A percentile compares a stretch with the other conserved stretches of the same genome.
Conservation (phyloP, 1,139 yeast species). For the Hansenula anomala region DNA sequence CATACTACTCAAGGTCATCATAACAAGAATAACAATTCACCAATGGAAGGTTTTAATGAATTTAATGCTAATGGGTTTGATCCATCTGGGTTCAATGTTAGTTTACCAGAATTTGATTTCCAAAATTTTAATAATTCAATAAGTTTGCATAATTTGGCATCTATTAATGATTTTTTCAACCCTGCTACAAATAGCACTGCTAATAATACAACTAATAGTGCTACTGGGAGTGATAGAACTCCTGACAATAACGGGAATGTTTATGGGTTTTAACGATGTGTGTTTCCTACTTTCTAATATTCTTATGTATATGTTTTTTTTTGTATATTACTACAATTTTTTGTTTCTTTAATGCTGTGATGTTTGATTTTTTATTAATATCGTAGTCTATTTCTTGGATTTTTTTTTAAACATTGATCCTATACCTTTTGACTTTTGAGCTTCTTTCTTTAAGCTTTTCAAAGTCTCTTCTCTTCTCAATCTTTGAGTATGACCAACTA, state of each 20-base stretch:
- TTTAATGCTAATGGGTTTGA: constrained; percentile 8
- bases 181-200: background rate
- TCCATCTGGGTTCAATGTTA: constrained; percentile 17
- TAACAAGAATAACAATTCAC: background rate
- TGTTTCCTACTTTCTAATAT: too few species aligned
- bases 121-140: constrained; percentile 17
- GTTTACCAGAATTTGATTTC: constrained; percentile 21
- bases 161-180: constrained; percentile 13
- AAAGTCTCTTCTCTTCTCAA: constrained; percentile 45
- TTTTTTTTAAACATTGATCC: constrained; percentile 10
- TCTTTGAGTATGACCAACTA: constrained; percentile 67
- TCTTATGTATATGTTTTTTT: too few species aligned
- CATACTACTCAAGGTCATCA: background rate
- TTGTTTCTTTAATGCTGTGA: background rate
- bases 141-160: constrained; percentile 18
- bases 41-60: constrained; percentile 7
- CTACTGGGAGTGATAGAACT: too few species aligned
- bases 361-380: background rate
- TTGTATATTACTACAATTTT: background rate
- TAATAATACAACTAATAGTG: background rate
- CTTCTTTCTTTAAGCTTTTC: constrained; percentile 19
- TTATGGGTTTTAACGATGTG: too few species aligned
- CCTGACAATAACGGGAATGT: too few species aligned
- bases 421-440: constrained; percentile 13
- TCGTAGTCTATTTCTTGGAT: constrained; percentile 6